Conservation (phyloP, 2,329 filamentous ascomycete species). For the Microsporum audouinii region DNA sequence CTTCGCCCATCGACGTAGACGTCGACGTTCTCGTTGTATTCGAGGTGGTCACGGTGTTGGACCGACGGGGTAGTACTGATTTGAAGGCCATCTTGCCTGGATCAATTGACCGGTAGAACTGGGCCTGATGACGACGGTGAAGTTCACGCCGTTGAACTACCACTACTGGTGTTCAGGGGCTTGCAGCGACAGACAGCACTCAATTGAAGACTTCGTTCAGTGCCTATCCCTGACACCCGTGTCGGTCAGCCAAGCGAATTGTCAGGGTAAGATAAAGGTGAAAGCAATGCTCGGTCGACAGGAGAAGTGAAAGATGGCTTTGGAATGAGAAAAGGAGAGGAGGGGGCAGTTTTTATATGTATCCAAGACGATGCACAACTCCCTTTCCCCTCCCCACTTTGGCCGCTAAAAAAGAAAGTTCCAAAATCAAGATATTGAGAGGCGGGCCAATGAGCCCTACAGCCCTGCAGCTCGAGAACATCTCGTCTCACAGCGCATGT, state of each 20-base stretch:
- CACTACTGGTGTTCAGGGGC: neutral
- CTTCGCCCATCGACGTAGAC: slow-evolving; percentile 13
- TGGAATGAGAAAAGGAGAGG: neutral
- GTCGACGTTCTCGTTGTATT: slow-evolving; percentile 12
- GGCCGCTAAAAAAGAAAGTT: neutral
- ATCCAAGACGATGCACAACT: neutral
- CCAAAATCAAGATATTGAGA: neutral
- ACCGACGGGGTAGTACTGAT: slow-evolving; percentile 6
- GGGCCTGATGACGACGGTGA: neutral
- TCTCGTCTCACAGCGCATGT: neutral
- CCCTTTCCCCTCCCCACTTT: neutral
- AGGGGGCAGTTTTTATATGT: neutral
- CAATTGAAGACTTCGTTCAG: neutral
- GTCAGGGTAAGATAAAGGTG: neutral
- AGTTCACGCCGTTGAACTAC: neutral
- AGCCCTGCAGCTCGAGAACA: neutral
- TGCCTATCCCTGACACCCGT: neutral
- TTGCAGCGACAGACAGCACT: neutral
- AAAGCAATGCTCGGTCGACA: neutral
- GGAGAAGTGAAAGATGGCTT: neutral
- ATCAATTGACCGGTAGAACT: neutral
- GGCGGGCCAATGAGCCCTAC: neutral
- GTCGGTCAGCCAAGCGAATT: neutral
- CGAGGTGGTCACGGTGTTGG: slow-evolving; percentile 15
- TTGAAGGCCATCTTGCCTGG: neutral